A percentile compares a stretch with the other conserved stretches of the same genome.
phyloP scores from a whole-genome alignment of 2,329 filamentous ascomycete species.

The Raffaelea deltoideospora region DNA sequence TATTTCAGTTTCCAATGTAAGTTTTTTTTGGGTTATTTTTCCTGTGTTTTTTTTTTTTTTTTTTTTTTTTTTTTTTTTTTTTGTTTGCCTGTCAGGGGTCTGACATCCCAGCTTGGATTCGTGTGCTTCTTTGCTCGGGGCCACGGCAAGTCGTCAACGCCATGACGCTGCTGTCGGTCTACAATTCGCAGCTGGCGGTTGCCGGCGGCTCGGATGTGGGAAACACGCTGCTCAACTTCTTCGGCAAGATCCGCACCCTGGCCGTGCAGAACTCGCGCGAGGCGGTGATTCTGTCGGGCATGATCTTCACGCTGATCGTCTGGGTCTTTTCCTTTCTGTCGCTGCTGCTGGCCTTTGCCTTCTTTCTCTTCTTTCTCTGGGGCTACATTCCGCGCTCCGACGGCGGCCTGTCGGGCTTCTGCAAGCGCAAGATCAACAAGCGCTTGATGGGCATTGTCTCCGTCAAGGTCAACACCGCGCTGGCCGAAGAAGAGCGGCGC shows the following conservation, averaged over 20 bases:
- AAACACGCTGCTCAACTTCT: slow-evolving; percentile 58
- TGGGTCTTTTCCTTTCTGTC: slow-evolving; percentile 73
- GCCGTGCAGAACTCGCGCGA: slow-evolving; percentile 62
- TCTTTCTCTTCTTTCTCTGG: slow-evolving; percentile 83
- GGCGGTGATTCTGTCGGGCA: slow-evolving; percentile 70
- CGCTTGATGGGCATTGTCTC: slow-evolving; percentile 73
- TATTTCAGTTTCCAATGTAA: slow-evolving; percentile 63
- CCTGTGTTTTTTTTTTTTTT: background rate
- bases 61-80: too few relatives aligned
- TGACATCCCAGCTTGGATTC: slow-evolving; percentile 74
- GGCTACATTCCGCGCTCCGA: slow-evolving; percentile 77
- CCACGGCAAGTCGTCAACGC: slow-evolving; percentile 86
- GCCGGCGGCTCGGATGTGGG: slow-evolving; percentile 39
- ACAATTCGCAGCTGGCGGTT: slow-evolving; percentile 59
- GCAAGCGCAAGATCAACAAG: slow-evolving; percentile 79
- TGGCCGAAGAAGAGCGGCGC: slow-evolving; percentile 60
- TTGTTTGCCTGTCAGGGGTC: too few relatives aligned
- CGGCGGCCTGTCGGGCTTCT: slow-evolving; percentile 70
- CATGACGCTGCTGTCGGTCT: slow-evolving; percentile 74
- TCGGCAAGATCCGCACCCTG: slow-evolving; percentile 62
- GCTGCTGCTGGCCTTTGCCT: slow-evolving; percentile 56
- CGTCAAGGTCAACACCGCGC: slow-evolving; percentile 73
- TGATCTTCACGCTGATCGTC: slow-evolving; percentile 82
- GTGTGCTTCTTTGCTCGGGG: slow-evolving; percentile 78
- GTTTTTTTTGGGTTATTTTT: slow-evolving; percentile 11